A percentile compares a stretch with the other conserved stretches of the same genome.
phyloP scores from a whole-genome alignment of 2,329 filamentous ascomycete species.

The Penicillium sclerotigenum region DNA sequence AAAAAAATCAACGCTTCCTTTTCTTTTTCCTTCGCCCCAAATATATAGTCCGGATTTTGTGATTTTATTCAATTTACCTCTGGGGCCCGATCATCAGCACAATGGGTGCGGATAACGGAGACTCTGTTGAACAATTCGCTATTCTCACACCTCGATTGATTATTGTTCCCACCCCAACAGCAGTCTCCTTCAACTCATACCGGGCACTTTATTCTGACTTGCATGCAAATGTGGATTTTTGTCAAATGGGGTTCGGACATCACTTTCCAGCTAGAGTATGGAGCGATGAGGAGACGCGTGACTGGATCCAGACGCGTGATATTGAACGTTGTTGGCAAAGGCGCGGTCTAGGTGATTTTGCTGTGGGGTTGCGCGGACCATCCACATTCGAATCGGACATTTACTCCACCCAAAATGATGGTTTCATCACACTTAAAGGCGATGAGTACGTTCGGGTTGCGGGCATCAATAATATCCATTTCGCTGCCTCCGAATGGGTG shows the following conservation, averaged over 20 bases:
- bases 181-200: slow-evolving; percentile 14
- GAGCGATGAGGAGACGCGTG: slow-evolving; percentile 17
- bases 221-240: slow-evolving; percentile 17
- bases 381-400: not conserved
- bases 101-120: not conserved
- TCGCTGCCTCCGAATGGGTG: slow-evolving; percentile 16
- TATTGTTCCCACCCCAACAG: slow-evolving; percentile 19
- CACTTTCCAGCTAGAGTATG: slow-evolving; percentile 15
- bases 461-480: not conserved
- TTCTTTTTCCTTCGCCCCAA: not conserved
- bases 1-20: not conserved
- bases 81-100: not conserved
- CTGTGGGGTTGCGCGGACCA: slow-evolving; percentile 13
- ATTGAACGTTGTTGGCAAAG: slow-evolving; percentile 14
- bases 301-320: slow-evolving; percentile 18
- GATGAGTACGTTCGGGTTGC: not conserved
- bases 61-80: not conserved
- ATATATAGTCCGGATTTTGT: not conserved
- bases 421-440: not conserved
- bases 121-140: slow-evolving; percentile 9
- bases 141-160: slow-evolving; percentile 19
- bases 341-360: slow-evolving; percentile 16
- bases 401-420: not conserved
- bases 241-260: slow-evolving; percentile 20
- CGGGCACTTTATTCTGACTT: slow-evolving; percentile 17